Base-by-base conservation (phyloP, 1,284 basidiomycete species). In the Schizopora paradoxa region DNA sequence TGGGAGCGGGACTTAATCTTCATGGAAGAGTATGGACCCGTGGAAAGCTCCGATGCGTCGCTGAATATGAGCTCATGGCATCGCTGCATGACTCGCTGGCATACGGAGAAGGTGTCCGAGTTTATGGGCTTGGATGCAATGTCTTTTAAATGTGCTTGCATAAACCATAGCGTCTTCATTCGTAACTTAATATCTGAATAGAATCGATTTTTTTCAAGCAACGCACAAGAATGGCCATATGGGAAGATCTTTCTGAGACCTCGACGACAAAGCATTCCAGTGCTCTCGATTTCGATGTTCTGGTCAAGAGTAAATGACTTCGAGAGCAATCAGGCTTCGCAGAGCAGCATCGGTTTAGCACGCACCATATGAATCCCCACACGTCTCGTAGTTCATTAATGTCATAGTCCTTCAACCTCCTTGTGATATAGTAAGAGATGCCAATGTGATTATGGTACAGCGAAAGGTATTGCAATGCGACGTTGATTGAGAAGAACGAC, bases 51-150 rank as follows among this genome's bases (percentile, higher is more conserved):
- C 6, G 90, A 81, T 21, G 86, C 75, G 64, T 98, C 91, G 49
- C 87, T 82, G 63, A 97, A 99, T 58, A 99, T 94, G 62, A 98
- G 93, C 68, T 94, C 87, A 67, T 99, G 95, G 61, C 94, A 96
- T 62, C 82, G 79, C 61, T 93, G 91, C 52, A 97, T 73, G 40
- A 94, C 81, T 49, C 96, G 80, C 65, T 94, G 91, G 67, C 96
- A 99, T 53, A 96, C 86, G 48, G 80, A 70, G 66, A 99, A 98
- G 0, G 92, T 87, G 21, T 74, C 77, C 1, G 92, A 84, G 49
- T 82, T 77, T 35, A 80, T 74, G 32, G 72, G 71, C 10, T 72
- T 68, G 3, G 68, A 62, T 0, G 87, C 77, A n/a, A 96, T 72
- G 64, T 97, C 94, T 52, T 79, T 82, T n/a, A 97, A 72, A 23